Percentiles rank a stretch among this genome's conserved stretches.
Conservation (phyloP, 2,329 filamentous ascomycete genomes). For the Mycogone perniciosa region DNA sequence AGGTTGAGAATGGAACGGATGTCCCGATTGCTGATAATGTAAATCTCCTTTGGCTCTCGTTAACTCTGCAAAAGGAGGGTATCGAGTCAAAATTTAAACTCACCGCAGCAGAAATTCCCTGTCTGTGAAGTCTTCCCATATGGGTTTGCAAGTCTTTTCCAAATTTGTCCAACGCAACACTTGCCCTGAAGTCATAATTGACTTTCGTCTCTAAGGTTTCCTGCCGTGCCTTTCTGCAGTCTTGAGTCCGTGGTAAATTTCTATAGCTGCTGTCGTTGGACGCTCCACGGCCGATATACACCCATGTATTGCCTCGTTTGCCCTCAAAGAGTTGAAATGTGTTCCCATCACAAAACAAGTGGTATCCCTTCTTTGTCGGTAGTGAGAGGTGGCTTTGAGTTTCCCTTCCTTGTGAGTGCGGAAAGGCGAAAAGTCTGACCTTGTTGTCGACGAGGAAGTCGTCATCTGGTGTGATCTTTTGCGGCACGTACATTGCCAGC, state of each 20-base stretch:
- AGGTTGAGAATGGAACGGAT: slow-evolving; percentile 28
- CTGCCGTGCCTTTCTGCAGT: slow-evolving; percentile 6
- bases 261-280: slow-evolving; percentile 28
- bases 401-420: slow-evolving; percentile 28
- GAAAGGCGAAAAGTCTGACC: slow-evolving; percentile 33
- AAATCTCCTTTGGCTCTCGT: slow-evolving; percentile 29
- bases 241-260: slow-evolving; percentile 6
- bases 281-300: slow-evolving; percentile 26
- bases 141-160: slow-evolving; percentile 29
- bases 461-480: slow-evolving; percentile 25
- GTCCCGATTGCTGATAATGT: slow-evolving; percentile 37
- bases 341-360: slow-evolving; percentile 30
- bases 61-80: background rate
- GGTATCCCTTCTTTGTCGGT: slow-evolving; percentile 32
- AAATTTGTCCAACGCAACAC: slow-evolving; percentile 34
- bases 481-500: slow-evolving; percentile 33
- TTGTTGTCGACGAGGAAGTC: slow-evolving; percentile 29
- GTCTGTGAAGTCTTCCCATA: slow-evolving; percentile 30
- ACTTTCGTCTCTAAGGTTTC: background rate
- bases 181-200: slow-evolving; percentile 16
- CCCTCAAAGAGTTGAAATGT: slow-evolving; percentile 33
- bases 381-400: slow-evolving; percentile 26
- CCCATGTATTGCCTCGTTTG: slow-evolving; percentile 30
- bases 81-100: slow-evolving; percentile 12
- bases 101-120: slow-evolving; percentile 32